phyloP scores from a whole-genome alignment of 108 stramenopile species.

The Nitzschia palea region DNA sequence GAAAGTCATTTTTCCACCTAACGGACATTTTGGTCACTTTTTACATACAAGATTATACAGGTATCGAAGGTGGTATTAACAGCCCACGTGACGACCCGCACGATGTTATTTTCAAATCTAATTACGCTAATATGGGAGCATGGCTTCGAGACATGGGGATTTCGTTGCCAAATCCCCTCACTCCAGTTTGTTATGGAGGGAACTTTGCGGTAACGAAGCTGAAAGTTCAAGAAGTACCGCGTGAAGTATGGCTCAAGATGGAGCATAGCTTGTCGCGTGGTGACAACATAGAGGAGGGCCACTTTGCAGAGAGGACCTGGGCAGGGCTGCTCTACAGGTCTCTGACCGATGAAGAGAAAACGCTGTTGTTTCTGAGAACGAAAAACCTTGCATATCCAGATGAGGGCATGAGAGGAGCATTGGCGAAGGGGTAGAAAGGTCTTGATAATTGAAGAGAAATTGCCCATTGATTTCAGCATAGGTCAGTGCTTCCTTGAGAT shows the following conservation, averaged over 20 bases:
- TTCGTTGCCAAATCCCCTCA: constrained; percentile 1
- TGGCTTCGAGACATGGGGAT: constrained; percentile 13
- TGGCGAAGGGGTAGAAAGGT: too few relatives aligned
- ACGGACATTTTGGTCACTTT: not conserved
- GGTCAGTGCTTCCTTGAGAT: too few relatives aligned
- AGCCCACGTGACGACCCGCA: not conserved
- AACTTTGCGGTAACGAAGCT: not conserved
- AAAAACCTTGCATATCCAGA: too few relatives aligned
- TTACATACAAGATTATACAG: not conserved
- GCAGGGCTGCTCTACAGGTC: constrained; percentile 21
- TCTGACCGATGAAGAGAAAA: too few relatives aligned
- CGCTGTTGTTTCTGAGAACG: too few relatives aligned
- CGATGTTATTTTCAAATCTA: constrained; percentile 34
- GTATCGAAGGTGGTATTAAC: not conserved
- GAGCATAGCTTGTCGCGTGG: constrained; percentile 15
- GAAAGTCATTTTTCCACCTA: not conserved
- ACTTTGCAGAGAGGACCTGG: constrained; percentile 49
- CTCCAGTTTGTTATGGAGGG: constrained; percentile 36
- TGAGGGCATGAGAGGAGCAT: too few relatives aligned
- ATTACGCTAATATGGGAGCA: constrained; percentile 25
- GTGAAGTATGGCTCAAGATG: not conserved
- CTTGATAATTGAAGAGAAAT: too few relatives aligned
- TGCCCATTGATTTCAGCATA: too few relatives aligned
- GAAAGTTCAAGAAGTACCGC: constrained; percentile 1
- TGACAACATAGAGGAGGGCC: constrained; percentile 53